These are phyloP conservation scores for Amaranthus cruentus DNA, from an alignment of 148 eudicot genomes.

Conservation along the genomic window DNA sequence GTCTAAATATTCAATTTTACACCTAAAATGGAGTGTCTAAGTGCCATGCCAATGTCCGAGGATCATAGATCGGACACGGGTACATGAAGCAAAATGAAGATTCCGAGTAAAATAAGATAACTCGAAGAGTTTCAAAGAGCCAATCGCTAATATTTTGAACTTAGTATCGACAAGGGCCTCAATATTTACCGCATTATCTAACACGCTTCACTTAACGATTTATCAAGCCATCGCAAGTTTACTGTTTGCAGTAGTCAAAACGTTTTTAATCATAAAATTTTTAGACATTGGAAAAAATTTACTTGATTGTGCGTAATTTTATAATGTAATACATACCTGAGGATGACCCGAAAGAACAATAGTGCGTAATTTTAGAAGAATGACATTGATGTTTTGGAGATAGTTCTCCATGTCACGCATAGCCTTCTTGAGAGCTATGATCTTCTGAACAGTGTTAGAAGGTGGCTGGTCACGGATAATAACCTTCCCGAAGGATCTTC, in stretches of 20 bases:
- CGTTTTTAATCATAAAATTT: too few species aligned
- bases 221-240: too few species aligned
- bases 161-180: background rate
- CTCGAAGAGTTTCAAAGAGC: background rate
- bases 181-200: background rate
- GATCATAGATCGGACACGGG: too few species aligned
- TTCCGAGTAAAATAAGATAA: background rate
- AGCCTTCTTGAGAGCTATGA: constrained; percentile 81
- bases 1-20: too few species aligned
- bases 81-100: too few species aligned
- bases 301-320: too few species aligned
- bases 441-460: constrained; percentile 92
- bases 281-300: too few species aligned
- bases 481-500: constrained; percentile 78
- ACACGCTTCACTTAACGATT: too few species aligned
- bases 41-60: too few species aligned
- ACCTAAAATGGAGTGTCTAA: too few species aligned
- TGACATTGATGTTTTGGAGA: constrained; percentile 69
- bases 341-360: constrained; percentile 84
- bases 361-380: constrained; percentile 69
- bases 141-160: background rate
- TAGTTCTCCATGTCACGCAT: constrained; percentile 76
- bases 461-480: constrained; percentile 88
- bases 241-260: too few species aligned
- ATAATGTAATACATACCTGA: constrained; percentile 46